Evolutionary conservation across 1,284 basidiomycete genomes (phyloP).

Genomic region (Waitea zeae): DNA sequence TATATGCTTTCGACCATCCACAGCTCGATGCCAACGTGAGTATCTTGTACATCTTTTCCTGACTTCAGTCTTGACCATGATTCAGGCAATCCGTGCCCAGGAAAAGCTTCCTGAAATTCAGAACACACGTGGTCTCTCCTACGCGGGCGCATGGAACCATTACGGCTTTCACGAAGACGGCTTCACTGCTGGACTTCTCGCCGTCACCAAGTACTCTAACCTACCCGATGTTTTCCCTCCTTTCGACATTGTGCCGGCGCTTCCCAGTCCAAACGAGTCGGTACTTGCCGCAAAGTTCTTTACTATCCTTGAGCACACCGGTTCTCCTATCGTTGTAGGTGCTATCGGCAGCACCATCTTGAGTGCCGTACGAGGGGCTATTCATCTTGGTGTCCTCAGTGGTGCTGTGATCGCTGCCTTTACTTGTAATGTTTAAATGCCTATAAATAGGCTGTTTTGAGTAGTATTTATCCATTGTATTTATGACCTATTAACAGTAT

Average conservation of each 20-base stretch:
- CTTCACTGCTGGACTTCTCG: conserved; percentile 45
- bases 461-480: no score
- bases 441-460: no score
- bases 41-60: neutral
- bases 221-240: conserved; percentile 10
- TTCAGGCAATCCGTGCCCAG: conserved; percentile 41
- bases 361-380: neutral
- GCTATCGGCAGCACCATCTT: conserved; percentile 2
- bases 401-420: no score
- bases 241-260: conserved; percentile 14
- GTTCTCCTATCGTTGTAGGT: conserved; percentile 5
- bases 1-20: conserved; percentile 56
- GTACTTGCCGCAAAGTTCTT: conserved; percentile 5
- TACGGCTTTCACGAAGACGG: conserved; percentile 79
- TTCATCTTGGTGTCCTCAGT: no score
- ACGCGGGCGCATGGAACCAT: conserved; percentile 65
- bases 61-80: conserved; percentile 7
- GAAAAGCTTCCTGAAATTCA: conserved; percentile 39
- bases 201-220: conserved; percentile 12
- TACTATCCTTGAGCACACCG: conserved; percentile 7
- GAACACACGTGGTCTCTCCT: conserved; percentile 45
- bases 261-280: neutral
- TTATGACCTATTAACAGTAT: no score
- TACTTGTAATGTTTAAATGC: no score
- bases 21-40: conserved; percentile 32